Conservation (phyloP, 148 eudicot species). For the Vaccinium myrtillus region DNA sequence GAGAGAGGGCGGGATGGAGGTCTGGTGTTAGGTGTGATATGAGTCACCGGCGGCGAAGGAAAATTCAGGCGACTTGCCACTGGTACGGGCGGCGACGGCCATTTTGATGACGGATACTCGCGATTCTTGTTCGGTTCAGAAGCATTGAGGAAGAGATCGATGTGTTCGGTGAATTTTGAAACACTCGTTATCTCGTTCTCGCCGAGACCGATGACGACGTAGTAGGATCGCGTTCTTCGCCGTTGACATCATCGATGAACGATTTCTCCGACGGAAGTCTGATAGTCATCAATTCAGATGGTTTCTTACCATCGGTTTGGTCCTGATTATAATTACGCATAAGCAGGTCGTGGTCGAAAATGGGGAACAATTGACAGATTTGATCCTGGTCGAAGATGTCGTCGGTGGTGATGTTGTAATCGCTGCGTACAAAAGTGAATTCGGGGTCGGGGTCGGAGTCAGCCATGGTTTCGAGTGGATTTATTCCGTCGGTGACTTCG, state of each 20-base stretch:
- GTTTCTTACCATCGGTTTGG: not conserved
- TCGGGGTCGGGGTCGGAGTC: slow-evolving; percentile 30
- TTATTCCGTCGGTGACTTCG: not conserved
- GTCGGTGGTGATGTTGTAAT: not conserved
- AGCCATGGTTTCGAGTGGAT: not conserved
- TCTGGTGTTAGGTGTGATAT: no score
- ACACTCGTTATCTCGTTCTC: no score
- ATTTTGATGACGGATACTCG: no score
- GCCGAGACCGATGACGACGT: not conserved
- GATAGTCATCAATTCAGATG: not conserved
- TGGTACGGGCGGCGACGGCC: no score
- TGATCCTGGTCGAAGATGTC: not conserved
- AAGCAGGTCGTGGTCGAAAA: slow-evolving; percentile 30
- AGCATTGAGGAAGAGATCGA: no score
- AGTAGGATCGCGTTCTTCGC: slow-evolving; percentile 16
- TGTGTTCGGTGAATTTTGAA: no score
- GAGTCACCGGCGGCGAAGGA: no score
- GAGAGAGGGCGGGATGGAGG: no score
- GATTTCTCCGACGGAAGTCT: slow-evolving; percentile 28
- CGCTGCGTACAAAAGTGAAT: slow-evolving; percentile 18
- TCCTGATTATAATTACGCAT: not conserved
- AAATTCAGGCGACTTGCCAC: no score
- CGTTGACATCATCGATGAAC: slow-evolving; percentile 15
- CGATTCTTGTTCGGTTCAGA: no score
- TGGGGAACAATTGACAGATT: not conserved